Base-by-base conservation (phyloP, 2,329 filamentous ascomycete species). In the Alternaria triticina region DNA sequence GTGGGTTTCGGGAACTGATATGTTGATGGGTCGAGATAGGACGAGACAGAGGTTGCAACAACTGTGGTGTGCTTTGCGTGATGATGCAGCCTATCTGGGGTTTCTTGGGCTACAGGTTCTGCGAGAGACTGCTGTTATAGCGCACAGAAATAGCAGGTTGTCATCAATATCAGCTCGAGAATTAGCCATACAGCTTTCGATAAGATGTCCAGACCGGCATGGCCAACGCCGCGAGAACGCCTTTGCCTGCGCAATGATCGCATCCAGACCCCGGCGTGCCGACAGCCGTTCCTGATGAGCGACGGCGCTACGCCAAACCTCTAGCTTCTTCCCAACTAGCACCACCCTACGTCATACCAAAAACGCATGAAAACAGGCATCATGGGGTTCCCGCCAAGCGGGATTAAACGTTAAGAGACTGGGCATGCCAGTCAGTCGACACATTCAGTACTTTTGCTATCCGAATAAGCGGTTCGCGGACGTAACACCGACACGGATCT, bases 401-500 rank as follows among this genome's bases (percentile, higher is more conserved):
- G 17, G 6, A 15, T 17, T 25, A 4, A 28, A 45, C 47, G 47
- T 52, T 62, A 57, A 62, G 28, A 52, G 28, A 40, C 46, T 57
- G 15, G 55, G 55, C 55, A 22, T n/a, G 44, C 28, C 45, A 57
- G 45, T 50, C 27, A 30, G 12, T 25, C 33, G 30, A 23, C 44
- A 57, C 55, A 40, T 12, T 25, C 17, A 33, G 13, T 47, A 33
- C 54, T 47, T 46, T 56, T 47, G 20, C 43, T 30, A 47, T 56
- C 49, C 50, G 30, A 22, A 50, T 55, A 45, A 50, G 33, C 55
- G 56, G 49, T 44, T 20, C 25, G 23, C 46, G 40, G 62, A 55
- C 64, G 30, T 23, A 49, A 46, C 12, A 33, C 45, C 62, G 44
- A 56, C 43, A 58, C 67, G 68, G 70, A 71, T 61, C 62, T 28